phyloP scores from a whole-genome alignment of 2,329 filamentous ascomycete species.

The Zymoseptoria brevis region DNA sequence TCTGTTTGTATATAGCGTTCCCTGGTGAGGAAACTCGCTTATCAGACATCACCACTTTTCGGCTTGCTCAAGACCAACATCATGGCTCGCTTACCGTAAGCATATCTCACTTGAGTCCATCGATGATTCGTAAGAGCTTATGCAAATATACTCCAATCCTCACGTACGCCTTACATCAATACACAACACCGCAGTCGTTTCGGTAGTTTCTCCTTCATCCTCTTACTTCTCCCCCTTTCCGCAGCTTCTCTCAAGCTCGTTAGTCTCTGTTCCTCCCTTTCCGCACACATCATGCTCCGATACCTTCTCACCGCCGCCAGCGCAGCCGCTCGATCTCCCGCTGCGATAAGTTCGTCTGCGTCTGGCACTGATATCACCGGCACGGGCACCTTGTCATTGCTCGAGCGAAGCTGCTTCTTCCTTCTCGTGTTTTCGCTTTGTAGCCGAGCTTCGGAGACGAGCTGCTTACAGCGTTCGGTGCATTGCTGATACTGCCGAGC shows the following conservation, averaged over 20 bases:
- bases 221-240: background rate
- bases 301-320: background rate
- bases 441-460: background rate
- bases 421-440: background rate
- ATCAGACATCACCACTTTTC: background rate
- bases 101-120: too few species aligned
- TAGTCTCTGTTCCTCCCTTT: background rate
- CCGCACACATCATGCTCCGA: background rate
- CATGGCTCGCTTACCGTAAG: too few species aligned
- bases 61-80: too few species aligned
- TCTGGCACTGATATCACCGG: background rate
- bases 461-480: background rate
- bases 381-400: background rate
- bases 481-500: background rate
- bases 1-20: background rate
- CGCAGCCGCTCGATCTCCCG: background rate
- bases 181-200: background rate
- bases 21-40: background rate
- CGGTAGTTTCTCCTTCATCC: background rate
- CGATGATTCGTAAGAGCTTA: background rate
- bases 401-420: background rate
- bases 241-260: background rate
- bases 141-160: background rate
- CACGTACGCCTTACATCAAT: background rate
- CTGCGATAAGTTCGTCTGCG: background rate